Evolutionary conservation across 2,329 filamentous ascomycete species (phyloP), one percentile per base, ranked within the genome.

Genomic region (Orbilia oligospora): DNA sequence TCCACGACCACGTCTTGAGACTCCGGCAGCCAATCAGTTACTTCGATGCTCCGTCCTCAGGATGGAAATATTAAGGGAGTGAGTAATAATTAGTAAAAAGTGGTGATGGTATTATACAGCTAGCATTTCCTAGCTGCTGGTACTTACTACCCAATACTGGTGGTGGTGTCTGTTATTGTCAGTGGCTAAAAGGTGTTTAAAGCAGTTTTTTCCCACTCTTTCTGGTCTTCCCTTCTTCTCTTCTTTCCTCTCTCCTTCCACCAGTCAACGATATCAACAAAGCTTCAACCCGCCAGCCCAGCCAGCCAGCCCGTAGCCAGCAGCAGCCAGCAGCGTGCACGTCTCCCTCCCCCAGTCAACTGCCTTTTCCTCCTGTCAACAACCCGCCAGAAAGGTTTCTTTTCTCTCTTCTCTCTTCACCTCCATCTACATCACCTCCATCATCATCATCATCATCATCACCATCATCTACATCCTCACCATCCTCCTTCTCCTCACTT

Each of bases 291-390:
- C 53, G n/a, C 5, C 48, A 53, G 44, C 64, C 71, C 38, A 41
- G 38, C 38, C 38, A 41, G 71, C 71, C 71, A 76, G 48, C 64
- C 66, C 65, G 58, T 49, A 73, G 61, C 61, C 58, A 65, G 27
- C 27, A 30, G 27, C 27, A 41, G 38, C 51, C 33, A 55, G 51
- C 51, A 55, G 51, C 51, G 48, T 53, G 38, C 38, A 41, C 44
- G 16, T 46, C 44, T 46, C n/a, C 44, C 44, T 30, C 27, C 27
- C 14, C 24, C 51, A 10, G 51, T 38, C 53, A 58, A 58, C 53
- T 3, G 30, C 53, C 53, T 58, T 58, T 58, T 58, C 30, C 53
- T 56, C 53, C 53, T 22, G 27, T 20, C 44, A 46, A 46, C 53
- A 58, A 58, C 33, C 30, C 56, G 33, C 33, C 30, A 63, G 64